Evolutionary conservation across 306 rosid species (phyloP).

Genomic region (Hippophae rhamnoides): DNA sequence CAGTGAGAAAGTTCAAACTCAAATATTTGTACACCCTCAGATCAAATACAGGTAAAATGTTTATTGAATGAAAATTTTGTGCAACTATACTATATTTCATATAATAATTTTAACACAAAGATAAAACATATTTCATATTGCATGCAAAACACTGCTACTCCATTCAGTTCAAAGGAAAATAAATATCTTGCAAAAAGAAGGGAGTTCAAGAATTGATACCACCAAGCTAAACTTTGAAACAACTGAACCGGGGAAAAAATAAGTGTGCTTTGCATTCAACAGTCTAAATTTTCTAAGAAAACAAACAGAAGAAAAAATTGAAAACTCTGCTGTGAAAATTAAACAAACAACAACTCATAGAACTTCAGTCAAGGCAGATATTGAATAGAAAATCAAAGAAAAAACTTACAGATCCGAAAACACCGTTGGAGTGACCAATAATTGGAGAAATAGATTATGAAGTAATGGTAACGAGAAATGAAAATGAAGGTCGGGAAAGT

Average conservation of each 20-base stretch:
- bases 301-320: neutral
- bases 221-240: neutral
- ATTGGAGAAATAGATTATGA: neutral
- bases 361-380: neutral
- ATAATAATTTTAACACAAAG: neutral
- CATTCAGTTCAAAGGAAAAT: neutral
- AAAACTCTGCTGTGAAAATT: neutral
- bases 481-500: neutral
- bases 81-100: neutral
- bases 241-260: neutral
- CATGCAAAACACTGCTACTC: neutral
- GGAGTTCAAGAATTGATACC: neutral
- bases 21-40: no score
- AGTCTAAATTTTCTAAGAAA: neutral
- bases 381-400: neutral
- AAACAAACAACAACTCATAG: neutral
- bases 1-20: no score
- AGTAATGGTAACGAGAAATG: neutral
- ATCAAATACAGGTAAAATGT: neutral
- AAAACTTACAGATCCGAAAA: conserved; percentile 29
- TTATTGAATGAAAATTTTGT: neutral
- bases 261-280: neutral
- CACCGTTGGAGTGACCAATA: neutral
- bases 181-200: neutral
- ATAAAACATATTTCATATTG: neutral